Percentiles rank a stretch among this genome's conserved stretches.
Conservation (phyloP, 139 green algal genomes). For the Closterium sp. region DNA sequence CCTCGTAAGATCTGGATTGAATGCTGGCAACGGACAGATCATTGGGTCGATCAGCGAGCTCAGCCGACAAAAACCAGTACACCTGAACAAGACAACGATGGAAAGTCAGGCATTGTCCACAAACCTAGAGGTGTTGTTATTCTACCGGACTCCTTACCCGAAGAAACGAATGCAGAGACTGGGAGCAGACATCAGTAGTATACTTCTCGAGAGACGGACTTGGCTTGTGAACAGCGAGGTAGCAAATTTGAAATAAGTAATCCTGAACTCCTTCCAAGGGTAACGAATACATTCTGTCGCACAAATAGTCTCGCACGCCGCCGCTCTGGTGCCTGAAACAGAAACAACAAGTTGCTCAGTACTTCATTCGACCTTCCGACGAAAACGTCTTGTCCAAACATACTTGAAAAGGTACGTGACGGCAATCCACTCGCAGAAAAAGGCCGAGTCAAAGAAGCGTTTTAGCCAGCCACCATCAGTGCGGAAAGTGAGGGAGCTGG, state of each 20-base stretch:
- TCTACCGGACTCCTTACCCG: constrained; percentile 65
- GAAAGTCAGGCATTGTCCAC: not conserved
- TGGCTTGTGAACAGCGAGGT: constrained; percentile 67
- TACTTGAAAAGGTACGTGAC: constrained; percentile 80
- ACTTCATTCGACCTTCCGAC: not conserved
- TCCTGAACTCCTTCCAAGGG: constrained; percentile 71
- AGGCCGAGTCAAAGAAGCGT: constrained; percentile 78
- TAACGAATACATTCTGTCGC: constrained; percentile 79
- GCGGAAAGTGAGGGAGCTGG: constrained; percentile 6
- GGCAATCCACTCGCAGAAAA: constrained; percentile 85
- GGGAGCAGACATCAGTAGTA: constrained; percentile 74
- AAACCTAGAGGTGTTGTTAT: not conserved
- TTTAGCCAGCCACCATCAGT: constrained; percentile 62
- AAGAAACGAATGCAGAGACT: constrained; percentile 77
- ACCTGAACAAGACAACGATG: constrained; percentile 1
- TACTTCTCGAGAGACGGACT: constrained; percentile 70
- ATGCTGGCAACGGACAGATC: constrained; percentile 5
- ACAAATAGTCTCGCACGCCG: constrained; percentile 86
- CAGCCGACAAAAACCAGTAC: constrained; percentile 87
- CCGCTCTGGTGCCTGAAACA: constrained; percentile 67
- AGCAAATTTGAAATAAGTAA: constrained; percentile 85
- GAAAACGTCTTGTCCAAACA: not conserved
- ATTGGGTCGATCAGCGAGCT: constrained; percentile 73
- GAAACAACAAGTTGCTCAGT: not conserved
- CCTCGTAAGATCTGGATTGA: constrained; percentile 23